These are phyloP conservation scores for Plenodomus lindquistii DNA, from an alignment of 2,329 filamentous ascomycete species.

Conservation along the genomic window DNA sequence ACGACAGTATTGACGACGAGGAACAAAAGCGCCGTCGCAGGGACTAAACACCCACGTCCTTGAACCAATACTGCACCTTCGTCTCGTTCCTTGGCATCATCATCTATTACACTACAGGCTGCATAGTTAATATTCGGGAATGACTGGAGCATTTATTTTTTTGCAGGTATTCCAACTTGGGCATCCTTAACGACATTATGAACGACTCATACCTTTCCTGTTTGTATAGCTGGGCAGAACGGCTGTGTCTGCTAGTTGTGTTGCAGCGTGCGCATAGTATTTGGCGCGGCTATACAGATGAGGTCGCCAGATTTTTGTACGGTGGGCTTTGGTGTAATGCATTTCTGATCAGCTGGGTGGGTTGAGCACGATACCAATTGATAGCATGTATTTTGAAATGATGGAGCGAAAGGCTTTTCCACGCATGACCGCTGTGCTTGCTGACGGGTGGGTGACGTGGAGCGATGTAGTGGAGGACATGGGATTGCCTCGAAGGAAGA, in stretches of 20 bases:
- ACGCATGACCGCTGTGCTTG: neutral
- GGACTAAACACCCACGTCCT: conserved; percentile 26
- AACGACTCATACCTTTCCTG: conserved; percentile 24
- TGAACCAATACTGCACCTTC: neutral
- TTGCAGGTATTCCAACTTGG: conserved; percentile 34
- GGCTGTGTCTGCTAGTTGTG: neutral
- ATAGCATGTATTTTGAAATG: conserved; percentile 31
- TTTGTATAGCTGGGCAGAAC: conserved; percentile 6
- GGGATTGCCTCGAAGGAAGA: neutral
- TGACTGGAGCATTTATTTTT: conserved; percentile 40
- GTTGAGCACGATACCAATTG: conserved; percentile 44
- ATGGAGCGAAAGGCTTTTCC: conserved; percentile 9
- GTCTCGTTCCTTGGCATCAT: conserved; percentile 14
- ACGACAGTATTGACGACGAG: conserved; percentile 46
- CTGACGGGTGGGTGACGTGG: too few relatives aligned
- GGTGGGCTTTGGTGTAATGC: conserved; percentile 32
- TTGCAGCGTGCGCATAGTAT: neutral
- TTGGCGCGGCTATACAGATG: neutral
- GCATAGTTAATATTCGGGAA: conserved; percentile 31
- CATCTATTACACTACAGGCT: conserved; percentile 27
- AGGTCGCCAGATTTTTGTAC: neutral
- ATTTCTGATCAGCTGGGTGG: conserved; percentile 33
- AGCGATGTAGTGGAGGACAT: too few relatives aligned
- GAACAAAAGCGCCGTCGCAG: conserved; percentile 43
- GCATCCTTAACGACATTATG: conserved; percentile 41